Base-by-base conservation (phyloP, 306 rosid species). In the Fagus crenata region DNA sequence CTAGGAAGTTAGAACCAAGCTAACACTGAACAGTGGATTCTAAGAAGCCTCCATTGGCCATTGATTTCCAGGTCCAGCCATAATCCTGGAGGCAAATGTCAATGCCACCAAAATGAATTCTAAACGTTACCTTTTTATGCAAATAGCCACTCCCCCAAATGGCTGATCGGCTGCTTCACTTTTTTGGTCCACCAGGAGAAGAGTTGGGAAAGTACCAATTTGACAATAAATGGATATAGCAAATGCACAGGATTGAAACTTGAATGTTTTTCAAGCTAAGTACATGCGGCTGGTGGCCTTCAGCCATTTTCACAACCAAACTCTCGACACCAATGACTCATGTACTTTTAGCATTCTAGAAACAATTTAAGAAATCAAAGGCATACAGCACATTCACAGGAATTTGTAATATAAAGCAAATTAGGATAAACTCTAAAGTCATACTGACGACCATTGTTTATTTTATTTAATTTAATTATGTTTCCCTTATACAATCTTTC, bases 401-500 rank as follows among this genome's bases (percentile, higher is more conserved):
- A 72, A 40, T 53, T 74, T 3, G 60, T 49, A 64, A 80, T 11
- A 18, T n/a, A 15, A 67, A 18, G 46, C 64, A 64, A 76, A 17
- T 37, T 65, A 42, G 32, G 75, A 71, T 56, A 49, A 35, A 74
- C 70, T 63, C 75, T 69, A 1, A 53, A 78, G 81, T 69, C 84
- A 80, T 65, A 81, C 77, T 56, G 82, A 81, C 71, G 67, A 67
- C 71, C 81, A 76, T 31, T 67, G 58, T 59, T 85, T 78, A 72
- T 86, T 80, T 32, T 36, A 69, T 77, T 74, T 63, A 31, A 77
- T 33, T 75, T 54, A 73, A 71, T 54, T 59, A 63, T 58, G 84
- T 59, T 73, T 69, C 83, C 78, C 86, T 74, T 72, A 81, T 70
- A 81, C 55, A 59, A 72, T 74, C 35, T 71, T 72, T 76, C 81